Evolutionary conservation across 2,329 filamentous ascomycete species (phyloP), one percentile per base, ranked within the genome.

Genomic region (Xylariomycetidae sp.): DNA sequence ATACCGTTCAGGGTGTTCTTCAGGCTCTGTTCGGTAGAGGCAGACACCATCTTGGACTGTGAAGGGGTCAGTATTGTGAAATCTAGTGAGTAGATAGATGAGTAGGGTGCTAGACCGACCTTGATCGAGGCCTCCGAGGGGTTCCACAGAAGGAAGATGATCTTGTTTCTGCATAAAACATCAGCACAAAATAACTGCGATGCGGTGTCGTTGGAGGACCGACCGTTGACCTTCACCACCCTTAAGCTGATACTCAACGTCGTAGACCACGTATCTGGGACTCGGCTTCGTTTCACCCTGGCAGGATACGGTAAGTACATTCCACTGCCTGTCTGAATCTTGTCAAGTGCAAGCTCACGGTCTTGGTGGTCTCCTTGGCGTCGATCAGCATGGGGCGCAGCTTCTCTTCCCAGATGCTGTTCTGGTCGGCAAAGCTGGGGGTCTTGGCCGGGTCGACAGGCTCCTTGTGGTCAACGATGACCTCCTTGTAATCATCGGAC

Each of bases 1-100:
- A 90, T 67, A 44, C 84, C 85, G 57, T 76, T 84, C 44, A 92
- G 75, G 31, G 82, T 64, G 62, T 81, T 80, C 76, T 88, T 90
- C 49, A 92, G 74, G 39, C 83, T 82, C 54, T 89, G 83, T 71
- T 90, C 92, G 64, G 85, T 92, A 32, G 85, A 85, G 52, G 85
- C 83, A 72, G 90, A 92, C 63, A 88, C 74, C 85, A 92, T 92
- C 74, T 88, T 88, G 64, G 82, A 74, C 85, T 48, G 37, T 28
- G 20, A n/a, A 13, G 19, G 14, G 29, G 46, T 51, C 38, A 48
- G 39, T 32, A 24, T 25, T n/a, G 8, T 25, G 24, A 6, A n/a
- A n/a, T n/a, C n/a, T n/a, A n/a, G n/a, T n/a, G n/a, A n/a, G n/a
- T n/a, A n/a, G n/a, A n/a, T n/a, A n/a, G n/a, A n/a, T n/a, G n/a